Base-by-base conservation (phyloP, 306 rosid species). In the Rosa chinensis region DNA sequence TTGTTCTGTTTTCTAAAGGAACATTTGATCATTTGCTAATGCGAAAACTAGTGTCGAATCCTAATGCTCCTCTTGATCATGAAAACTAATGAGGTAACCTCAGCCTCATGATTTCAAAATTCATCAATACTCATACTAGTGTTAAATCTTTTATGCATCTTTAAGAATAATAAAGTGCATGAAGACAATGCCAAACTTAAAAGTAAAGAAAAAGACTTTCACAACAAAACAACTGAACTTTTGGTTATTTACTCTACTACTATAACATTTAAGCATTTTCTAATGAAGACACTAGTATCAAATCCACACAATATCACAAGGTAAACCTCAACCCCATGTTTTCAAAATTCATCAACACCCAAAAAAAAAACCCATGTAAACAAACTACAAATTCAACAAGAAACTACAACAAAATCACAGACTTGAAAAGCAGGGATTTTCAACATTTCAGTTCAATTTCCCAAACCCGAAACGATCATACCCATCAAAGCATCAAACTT, bases 261-360 rank as follows among this genome's bases (percentile, higher is more conserved):
- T 32, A 2, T 32, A 32, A 32, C 35, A 32, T 32, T 32, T 32
- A 32, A 32, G 35, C 35, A 32, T 32, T 32, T 32, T 32, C 35
- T 32, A 32, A 32, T 32, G 37, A 32, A 32, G 37, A 32, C 37
- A 52, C 47, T 44, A 8, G 47, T 44, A 10, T 44, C 47, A 44
- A 44, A 44, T 44, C 45, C 47, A 44, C 8, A 44, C 10, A 44
- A 1, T 44, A 8, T 44, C 47, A 8, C 37, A 32, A 32, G 37
- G 37, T 32, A 32, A 48, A 12, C 53, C 53, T 11, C 5, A 48
- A 13, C 53, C 18, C 11, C 17, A 48, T 48, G 17, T 32, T 48
- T 48, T 53, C 66, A 25, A 37, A 63, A 37, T 66, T 66, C 14
- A 66, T 20, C 69, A 63, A 13, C 61, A 75, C 75, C 20, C 75